Evolutionary conservation across 2,329 filamentous ascomycete species (phyloP).

Genomic region (Aphanocladium album): DNA sequence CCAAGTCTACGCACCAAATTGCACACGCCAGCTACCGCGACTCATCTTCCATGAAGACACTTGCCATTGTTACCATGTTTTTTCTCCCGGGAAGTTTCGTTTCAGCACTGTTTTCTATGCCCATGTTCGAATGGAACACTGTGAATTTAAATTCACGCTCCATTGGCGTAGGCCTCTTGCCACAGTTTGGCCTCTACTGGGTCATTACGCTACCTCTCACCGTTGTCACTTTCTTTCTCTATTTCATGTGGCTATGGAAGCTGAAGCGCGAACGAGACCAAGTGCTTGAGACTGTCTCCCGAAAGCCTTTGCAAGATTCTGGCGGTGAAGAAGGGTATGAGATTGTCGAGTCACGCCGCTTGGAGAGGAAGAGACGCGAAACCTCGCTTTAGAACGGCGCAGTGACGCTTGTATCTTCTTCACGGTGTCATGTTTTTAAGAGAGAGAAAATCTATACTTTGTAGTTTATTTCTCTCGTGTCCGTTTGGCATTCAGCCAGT

Average conservation of each 20-base stretch:
- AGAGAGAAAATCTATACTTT: too few relatives aligned
- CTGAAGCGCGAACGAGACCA: conserved; percentile 22
- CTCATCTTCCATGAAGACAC: conserved; percentile 39
- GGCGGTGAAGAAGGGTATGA: background rate
- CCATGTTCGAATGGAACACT: conserved; percentile 29
- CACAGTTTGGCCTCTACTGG: conserved; percentile 37
- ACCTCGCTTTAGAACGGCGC: background rate
- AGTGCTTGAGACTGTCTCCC: background rate
- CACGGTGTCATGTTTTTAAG: too few relatives aligned
- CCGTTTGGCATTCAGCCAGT: too few relatives aligned
- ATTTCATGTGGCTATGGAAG: conserved; percentile 29
- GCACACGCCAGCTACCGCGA: conserved; percentile 34
- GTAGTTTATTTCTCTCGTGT: too few relatives aligned
- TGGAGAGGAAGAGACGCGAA: conserved; percentile 7
- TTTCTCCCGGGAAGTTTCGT: conserved; percentile 39
- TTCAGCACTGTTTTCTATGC: conserved; percentile 36
- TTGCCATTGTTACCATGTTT: conserved; percentile 39
- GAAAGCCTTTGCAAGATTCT: background rate
- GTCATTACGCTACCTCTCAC: conserved; percentile 36
- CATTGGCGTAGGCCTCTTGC: conserved; percentile 27
- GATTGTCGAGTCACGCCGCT: background rate
- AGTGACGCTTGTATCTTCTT: background rate
- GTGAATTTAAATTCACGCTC: conserved; percentile 15
- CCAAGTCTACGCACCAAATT: conserved; percentile 26
- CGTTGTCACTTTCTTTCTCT: conserved; percentile 29